Conservation (phyloP, 2,329 filamentous ascomycete genomes). For the Monilinia vaccinii-corymbosi region DNA sequence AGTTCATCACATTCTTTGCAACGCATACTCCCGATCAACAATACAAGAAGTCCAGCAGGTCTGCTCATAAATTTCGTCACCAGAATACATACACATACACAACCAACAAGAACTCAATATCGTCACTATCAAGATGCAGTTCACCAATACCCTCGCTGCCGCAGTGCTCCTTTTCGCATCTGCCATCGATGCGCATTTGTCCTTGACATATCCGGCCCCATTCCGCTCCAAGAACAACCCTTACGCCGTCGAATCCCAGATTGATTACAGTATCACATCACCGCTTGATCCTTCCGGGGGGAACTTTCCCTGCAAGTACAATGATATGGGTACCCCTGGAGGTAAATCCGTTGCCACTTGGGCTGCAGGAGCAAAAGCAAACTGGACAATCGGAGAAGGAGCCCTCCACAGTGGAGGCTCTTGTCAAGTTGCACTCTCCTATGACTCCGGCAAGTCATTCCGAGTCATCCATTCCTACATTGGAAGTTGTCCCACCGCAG, state of each 20-base stretch:
- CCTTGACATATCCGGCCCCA: constrained; percentile 13
- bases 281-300: constrained; percentile 4
- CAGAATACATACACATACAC: not conserved
- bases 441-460: constrained; percentile 48
- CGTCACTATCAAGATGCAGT: not conserved
- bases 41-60: constrained; percentile 3
- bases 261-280: constrained; percentile 15
- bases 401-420: constrained; percentile 46
- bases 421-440: constrained; percentile 50
- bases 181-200: constrained; percentile 12
- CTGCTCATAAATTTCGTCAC: not conserved
- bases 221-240: constrained; percentile 13
- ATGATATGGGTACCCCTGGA: constrained; percentile 27
- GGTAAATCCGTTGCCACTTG: constrained; percentile 35
- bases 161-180: not conserved
- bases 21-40: not conserved
- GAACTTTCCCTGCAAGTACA: constrained; percentile 19
- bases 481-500: not conserved
- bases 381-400: constrained; percentile 40
- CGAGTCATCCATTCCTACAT: constrained; percentile 46
- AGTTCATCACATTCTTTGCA: not conserved
- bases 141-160: not conserved
- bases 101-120: not conserved
- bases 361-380: constrained; percentile 40
- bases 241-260: not conserved